phyloP scores from a whole-genome alignment of 176 grass and related monocot species.

The Paspalum vaginatum region DNA sequence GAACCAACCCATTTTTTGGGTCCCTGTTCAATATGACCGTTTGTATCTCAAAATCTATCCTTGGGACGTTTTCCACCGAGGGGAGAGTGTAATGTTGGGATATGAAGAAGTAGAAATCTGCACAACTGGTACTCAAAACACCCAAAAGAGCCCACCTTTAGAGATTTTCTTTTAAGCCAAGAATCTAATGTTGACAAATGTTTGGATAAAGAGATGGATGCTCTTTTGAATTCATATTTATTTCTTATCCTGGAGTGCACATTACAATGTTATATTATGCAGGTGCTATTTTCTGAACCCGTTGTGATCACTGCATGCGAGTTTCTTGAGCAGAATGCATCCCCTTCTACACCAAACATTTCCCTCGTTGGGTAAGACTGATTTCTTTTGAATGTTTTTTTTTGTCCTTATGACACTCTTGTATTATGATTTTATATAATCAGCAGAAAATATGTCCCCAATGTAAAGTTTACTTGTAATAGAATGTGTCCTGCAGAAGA shows the following conservation, averaged over 20 bases:
- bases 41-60: neutral
- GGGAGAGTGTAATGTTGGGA: neutral
- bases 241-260: constrained; percentile 35
- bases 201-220: neutral
- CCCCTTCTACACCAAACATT: constrained; percentile 82
- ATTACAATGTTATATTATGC: constrained; percentile 45
- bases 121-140: neutral
- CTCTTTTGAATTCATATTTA: constrained; percentile 35
- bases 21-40: neutral
- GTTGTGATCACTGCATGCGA: constrained; percentile 98
- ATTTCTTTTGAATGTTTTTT: constrained; percentile 16
- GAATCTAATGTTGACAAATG: neutral
- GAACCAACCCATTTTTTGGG: neutral
- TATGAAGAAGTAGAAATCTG: neutral
- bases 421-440: constrained; percentile 3
- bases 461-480: constrained; percentile 10
- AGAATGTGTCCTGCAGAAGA: constrained; percentile 10
- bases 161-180: neutral
- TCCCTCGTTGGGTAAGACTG: constrained; percentile 76
- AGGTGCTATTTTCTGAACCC: constrained; percentile 95
- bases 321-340: constrained; percentile 94
- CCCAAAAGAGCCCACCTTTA: neutral
- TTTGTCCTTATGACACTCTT: constrained; percentile 11
- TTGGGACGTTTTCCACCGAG: neutral
- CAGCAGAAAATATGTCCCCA: neutral